Conservation (phyloP, 768 basidiomycete species). For the Lentinula aciculospora region DNA sequence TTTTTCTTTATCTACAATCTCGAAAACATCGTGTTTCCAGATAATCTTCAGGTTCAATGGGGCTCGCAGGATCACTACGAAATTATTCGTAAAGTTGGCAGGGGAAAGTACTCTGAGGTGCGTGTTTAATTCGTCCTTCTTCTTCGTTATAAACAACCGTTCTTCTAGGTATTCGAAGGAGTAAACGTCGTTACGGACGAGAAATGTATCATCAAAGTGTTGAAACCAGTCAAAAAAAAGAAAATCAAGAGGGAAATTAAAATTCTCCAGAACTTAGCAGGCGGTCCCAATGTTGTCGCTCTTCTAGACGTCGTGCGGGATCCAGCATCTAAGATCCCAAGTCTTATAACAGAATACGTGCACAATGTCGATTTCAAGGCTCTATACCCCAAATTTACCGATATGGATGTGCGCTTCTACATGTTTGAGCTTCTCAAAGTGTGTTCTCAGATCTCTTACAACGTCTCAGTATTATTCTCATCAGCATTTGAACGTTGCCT, state of each 20-base stretch:
- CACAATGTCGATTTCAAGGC: slow-evolving; percentile 98
- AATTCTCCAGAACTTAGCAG: slow-evolving; percentile 93
- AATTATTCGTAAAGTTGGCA: slow-evolving; percentile 92
- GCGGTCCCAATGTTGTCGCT: slow-evolving; percentile 92
- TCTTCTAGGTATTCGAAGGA: slow-evolving; percentile 80
- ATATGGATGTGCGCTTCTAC: slow-evolving; percentile 94
- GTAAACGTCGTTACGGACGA: slow-evolving; percentile 86
- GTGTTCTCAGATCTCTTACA: slow-evolving; percentile 8
- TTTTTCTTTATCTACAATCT: slow-evolving; percentile 13
- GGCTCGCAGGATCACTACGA: slow-evolving; percentile 97
- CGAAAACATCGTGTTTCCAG: slow-evolving; percentile 33
- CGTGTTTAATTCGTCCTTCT: slow-evolving; percentile 10
- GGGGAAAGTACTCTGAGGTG: slow-evolving; percentile 95
- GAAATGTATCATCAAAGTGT: slow-evolving; percentile 97
- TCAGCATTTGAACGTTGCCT: slow-evolving; percentile 9
- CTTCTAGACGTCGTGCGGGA: slow-evolving; percentile 95
- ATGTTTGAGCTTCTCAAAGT: slow-evolving; percentile 96
- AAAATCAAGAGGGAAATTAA: slow-evolving; percentile 99
- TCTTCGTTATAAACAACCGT: slow-evolving; percentile 10
- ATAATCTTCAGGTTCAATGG: slow-evolving; percentile 97
- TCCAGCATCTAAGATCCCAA: slow-evolving; percentile 93
- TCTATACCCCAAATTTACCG: slow-evolving; percentile 91
- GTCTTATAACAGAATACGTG: slow-evolving; percentile 95
- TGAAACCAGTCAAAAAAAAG: slow-evolving; percentile 99
- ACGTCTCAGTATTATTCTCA: slow-evolving; percentile 9